Conservation (phyloP, 768 basidiomycete species). For the Lactifluus rugatus region DNA sequence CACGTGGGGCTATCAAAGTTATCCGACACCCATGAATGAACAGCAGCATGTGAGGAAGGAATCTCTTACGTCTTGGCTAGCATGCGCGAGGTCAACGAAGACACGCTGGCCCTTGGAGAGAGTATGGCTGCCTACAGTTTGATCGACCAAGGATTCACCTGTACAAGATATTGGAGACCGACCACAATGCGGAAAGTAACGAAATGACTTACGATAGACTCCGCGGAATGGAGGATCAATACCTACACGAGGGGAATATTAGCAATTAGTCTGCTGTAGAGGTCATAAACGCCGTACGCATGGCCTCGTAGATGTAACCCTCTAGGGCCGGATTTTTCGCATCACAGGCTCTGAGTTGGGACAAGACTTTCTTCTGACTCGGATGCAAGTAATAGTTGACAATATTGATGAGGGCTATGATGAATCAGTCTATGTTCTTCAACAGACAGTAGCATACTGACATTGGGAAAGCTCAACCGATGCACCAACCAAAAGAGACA, state of each 20-base stretch:
- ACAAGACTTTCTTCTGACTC: conserved; percentile 19
- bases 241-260: conserved; percentile 32
- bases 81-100: conserved; percentile 52
- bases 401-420: conserved; percentile 51
- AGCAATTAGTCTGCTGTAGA: not conserved
- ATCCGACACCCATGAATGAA: not conserved
- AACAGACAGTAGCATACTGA: conserved; percentile 23
- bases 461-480: conserved; percentile 64
- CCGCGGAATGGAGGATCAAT: conserved; percentile 67
- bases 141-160: conserved; percentile 42
- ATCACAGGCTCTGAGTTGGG: conserved; percentile 30
- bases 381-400: conserved; percentile 55
- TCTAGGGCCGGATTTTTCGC: conserved; percentile 35
- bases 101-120: conserved; percentile 43
- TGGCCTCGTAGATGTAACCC: conserved; percentile 55
- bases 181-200: not conserved
- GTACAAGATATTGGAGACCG: not conserved
- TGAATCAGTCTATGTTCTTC: not conserved
- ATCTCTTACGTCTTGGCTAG: conserved; percentile 42
- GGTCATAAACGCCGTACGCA: conserved; percentile 41
- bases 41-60: not conserved
- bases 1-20: conserved; percentile 33
- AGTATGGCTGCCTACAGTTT: conserved; percentile 32
- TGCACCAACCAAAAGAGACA: conserved; percentile 60
- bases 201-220: conserved; percentile 42